Conservation (phyloP, 2,329 filamentous ascomycete species). For the Eutypella sp. region DNA sequence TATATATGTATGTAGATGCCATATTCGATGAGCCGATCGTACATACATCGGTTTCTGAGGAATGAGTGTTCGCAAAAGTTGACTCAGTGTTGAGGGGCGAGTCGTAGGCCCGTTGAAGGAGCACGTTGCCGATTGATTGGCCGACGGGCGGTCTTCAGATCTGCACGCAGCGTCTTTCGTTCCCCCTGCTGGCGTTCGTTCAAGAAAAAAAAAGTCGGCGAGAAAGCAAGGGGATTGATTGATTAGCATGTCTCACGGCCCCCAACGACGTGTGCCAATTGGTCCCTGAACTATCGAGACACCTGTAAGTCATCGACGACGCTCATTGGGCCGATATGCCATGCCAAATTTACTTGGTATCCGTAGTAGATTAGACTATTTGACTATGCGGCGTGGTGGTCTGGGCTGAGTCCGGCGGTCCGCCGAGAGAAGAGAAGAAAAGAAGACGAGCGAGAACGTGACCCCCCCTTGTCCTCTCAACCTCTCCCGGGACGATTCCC, state of each 20-base stretch:
- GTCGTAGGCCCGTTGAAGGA: constrained; percentile 1
- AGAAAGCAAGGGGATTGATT: not conserved
- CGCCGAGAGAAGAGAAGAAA: too few species aligned
- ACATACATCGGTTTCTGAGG: too few species aligned
- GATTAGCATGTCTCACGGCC: not conserved
- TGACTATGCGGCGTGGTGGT: not conserved
- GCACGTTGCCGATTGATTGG: constrained; percentile 27
- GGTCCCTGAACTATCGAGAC: not conserved
- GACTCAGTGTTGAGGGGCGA: too few species aligned
- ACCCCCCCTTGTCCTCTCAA: too few species aligned
- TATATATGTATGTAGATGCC: too few species aligned
- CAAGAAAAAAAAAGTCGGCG: too few species aligned
- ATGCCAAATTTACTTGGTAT: too few species aligned
- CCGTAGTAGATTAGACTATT: not conserved
- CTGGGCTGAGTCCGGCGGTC: not conserved
- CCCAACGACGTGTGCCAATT: too few species aligned
- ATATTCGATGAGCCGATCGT: too few species aligned
- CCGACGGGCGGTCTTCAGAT: constrained; percentile 14
- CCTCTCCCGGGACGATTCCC: not conserved
- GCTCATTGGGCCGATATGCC: not conserved
- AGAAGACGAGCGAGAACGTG: too few species aligned
- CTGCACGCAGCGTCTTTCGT: constrained; percentile 6
- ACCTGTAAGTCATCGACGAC: not conserved
- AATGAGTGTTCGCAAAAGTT: too few species aligned
- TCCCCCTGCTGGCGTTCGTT: not conserved